A percentile compares a stretch with the other conserved stretches of the same genome.
Evolutionary conservation across 345 rosid genomes (phyloP).

Genomic region (Mangifera indica): DNA sequence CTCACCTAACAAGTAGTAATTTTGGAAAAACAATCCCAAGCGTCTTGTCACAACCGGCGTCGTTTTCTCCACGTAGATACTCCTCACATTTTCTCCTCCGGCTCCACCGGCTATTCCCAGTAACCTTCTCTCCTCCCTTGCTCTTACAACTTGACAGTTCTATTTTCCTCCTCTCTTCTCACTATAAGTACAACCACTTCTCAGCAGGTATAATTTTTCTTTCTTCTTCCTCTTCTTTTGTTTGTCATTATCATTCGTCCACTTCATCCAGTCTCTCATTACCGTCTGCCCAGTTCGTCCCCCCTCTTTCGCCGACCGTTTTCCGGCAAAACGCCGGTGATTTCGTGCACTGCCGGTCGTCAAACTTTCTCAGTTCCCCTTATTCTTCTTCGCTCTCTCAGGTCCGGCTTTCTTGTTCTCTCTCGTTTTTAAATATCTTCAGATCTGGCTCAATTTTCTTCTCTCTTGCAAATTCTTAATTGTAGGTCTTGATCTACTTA

Average conservation of each 20-base stretch:
- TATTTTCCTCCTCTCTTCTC: slow-evolving; percentile 5
- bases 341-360: slow-evolving; percentile 19
- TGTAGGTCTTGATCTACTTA: slow-evolving; percentile 44
- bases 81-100: slow-evolving; percentile 3
- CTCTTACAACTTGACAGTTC: background rate
- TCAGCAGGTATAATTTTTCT: slow-evolving; percentile 3
- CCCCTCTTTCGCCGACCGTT: slow-evolving; percentile 24
- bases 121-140: background rate
- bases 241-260: too few species aligned
- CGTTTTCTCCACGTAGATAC: slow-evolving; percentile 32
- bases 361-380: background rate
- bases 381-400: slow-evolving; percentile 17
- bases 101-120: slow-evolving; percentile 33
- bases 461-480: slow-evolving; percentile 4
- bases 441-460: slow-evolving; percentile 38
- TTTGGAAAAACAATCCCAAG: slow-evolving; percentile 19
- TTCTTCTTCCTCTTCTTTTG: slow-evolving; percentile 16
- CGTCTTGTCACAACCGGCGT: slow-evolving; percentile 1
- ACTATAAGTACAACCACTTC: slow-evolving; percentile 51
- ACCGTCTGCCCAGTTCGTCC: background rate
- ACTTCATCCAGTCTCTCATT: too few species aligned
- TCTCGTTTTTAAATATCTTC: slow-evolving; percentile 13
- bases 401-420: slow-evolving; percentile 25
- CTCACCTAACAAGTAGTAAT: too few species aligned
- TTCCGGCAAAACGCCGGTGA: slow-evolving; percentile 39